phyloP scores from a whole-genome alignment of 352 stramenopile species.

The Phytophthora tubulina region DNA sequence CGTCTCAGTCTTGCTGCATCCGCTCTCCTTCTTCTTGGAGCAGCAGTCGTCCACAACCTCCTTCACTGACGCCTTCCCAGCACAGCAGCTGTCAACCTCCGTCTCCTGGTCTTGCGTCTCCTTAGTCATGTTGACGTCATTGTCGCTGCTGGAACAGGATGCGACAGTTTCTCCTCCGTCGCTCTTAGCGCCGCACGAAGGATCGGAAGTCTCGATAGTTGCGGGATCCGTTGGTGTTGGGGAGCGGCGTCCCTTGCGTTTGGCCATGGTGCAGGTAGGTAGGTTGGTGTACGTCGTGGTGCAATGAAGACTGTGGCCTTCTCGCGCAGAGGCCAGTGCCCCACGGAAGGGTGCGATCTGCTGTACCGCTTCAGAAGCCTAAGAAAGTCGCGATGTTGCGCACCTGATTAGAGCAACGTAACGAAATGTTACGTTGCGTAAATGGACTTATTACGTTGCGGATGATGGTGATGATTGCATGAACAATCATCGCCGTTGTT shows the following conservation, averaged over 20 bases:
- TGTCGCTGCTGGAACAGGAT: constrained; percentile 36
- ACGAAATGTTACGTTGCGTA: not conserved
- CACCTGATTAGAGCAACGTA: constrained; percentile 13
- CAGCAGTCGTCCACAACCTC: constrained; percentile 1
- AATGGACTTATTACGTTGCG: not conserved
- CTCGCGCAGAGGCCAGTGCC: not conserved
- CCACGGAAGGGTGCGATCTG: constrained; percentile 13
- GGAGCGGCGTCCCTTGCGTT: constrained; percentile 16
- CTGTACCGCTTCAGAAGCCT: constrained; percentile 1
- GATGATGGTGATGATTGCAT: constrained; percentile 9
- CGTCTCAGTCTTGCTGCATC: not conserved
- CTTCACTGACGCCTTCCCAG: not conserved
- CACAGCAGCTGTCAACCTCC: constrained; percentile 10
- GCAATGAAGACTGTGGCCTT: constrained; percentile 13
- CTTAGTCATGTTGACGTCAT: constrained; percentile 12
- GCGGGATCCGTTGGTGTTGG: not conserved
- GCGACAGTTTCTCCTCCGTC: constrained; percentile 34
- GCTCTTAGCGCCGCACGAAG: constrained; percentile 26
- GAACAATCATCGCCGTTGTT: not conserved
- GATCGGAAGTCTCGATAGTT: not conserved
- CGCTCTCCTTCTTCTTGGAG: not conserved
- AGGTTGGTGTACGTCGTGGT: not conserved
- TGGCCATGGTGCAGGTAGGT: constrained; percentile 17
- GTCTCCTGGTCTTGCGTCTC: too few relatives aligned
- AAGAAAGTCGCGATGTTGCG: constrained; percentile 17